A percentile compares a stretch with the other conserved stretches of the same genome.
Evolutionary conservation across 129 eudicot genomes (phyloP).

Genomic region (Sambucus nigra): DNA sequence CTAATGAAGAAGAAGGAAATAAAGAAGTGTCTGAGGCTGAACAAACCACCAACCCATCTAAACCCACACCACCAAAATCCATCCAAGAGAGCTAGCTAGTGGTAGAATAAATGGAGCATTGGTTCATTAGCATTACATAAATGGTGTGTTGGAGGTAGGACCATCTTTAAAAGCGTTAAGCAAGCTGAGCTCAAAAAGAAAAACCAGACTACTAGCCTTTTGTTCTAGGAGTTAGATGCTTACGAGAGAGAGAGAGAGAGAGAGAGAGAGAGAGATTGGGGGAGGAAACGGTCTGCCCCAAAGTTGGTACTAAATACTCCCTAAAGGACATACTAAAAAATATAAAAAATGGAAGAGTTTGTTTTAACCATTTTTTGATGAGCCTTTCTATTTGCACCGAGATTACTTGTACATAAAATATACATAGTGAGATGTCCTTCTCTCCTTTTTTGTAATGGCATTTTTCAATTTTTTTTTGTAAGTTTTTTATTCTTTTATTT

Average conservation of each 20-base stretch:
- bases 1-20: neutral
- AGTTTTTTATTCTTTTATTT: no score
- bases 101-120: neutral
- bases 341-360: no score
- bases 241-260: neutral
- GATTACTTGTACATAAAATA: no score
- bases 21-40: neutral
- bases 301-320: neutral
- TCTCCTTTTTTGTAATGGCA: no score
- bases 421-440: no score
- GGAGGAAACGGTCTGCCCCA: neutral
- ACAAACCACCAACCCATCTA: neutral
- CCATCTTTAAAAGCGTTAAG: neutral
- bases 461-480: no score
- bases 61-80: neutral
- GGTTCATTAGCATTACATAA: neutral
- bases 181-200: neutral
- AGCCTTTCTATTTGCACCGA: no score
- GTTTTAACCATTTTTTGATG: no score
- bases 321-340: no score
- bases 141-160: conserved; percentile 3
- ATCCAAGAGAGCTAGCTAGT: neutral
- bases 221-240: neutral
- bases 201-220: no score
- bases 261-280: neutral